Evolutionary conservation across 1,284 basidiomycete genomes (phyloP), one percentile per base, ranked within the genome.

Genomic region (Ceratobasidium sp.): DNA sequence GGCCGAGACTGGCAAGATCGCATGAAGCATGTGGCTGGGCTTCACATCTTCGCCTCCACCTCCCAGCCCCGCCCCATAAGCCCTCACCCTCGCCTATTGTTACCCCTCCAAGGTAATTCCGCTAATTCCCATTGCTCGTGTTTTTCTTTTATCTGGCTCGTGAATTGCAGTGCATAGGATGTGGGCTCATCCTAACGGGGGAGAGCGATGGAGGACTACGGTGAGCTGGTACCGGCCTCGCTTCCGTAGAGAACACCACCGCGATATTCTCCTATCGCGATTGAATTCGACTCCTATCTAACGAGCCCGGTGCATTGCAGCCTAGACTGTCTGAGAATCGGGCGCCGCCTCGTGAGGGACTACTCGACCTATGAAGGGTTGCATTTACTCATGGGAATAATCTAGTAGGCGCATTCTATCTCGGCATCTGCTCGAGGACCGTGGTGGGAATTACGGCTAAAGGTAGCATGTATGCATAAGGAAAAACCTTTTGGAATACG

Each of bases 221-320:
- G 69, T 56, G 69, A 74, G 69, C 58, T 63, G 58, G 47, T 39
- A 63, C 69, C 69, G 69, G 69, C 69, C 69, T 63, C 35, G 58
- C 69, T 35, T 49, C 26, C 58, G 23, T 51, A 17, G 11, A 47
- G 69, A 74, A 74, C 15, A 26, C 31, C 47, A 39, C 31, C 45
- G 47, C n/a, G n/a, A 31, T 39, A 15, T 17, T 51, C 69, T 39
- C 69, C 69, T 74, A 74, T 74, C 69, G 69, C 45, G 61, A 74
- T 28, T 74, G 42, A 74, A 74, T 74, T 63, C 39, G 23, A 35
- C 69, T 63, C 69, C 69, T 74, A 74, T 74, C 69, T 74, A 11
- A 10, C 45, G 31, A 17, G n/a, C 33, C 35, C 20, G 15, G 28
- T 13, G 65, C 51, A 37, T 23, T 37, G 49, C 49, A 26, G 53